Evolutionary conservation across 2,329 filamentous ascomycete species (phyloP).

Genomic region (Cladosporium colombiae): DNA sequence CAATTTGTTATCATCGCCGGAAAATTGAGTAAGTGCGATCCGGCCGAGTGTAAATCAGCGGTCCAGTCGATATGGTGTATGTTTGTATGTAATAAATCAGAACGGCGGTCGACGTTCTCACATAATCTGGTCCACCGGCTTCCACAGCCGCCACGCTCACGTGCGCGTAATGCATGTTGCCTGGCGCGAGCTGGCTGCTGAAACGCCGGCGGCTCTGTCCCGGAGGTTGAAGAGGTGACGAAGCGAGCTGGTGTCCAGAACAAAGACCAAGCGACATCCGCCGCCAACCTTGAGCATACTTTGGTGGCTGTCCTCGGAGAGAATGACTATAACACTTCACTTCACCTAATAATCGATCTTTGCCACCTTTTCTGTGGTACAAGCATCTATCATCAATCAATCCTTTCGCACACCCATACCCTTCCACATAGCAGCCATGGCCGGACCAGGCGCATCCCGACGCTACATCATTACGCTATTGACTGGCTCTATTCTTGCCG

Average conservation of each 20-base stretch:
- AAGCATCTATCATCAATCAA: neutral
- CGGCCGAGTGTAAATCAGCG: neutral
- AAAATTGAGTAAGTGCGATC: neutral
- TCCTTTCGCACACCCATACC: neutral
- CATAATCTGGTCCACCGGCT: conserved; percentile 15
- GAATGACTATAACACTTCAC: conserved; percentile 9
- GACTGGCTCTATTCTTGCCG: conserved; percentile 57
- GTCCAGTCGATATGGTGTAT: neutral
- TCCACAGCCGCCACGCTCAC: conserved; percentile 19
- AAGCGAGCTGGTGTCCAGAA: neutral
- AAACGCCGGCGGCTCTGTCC: conserved; percentile 3
- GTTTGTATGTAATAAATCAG: neutral
- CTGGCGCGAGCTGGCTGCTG: conserved; percentile 8
- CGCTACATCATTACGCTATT: conserved; percentile 50
- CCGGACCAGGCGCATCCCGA: conserved; percentile 28
- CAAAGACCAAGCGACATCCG: neutral
- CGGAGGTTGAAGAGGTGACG: neutral
- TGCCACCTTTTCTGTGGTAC: neutral
- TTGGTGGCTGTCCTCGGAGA: neutral
- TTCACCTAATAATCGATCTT: conserved; percentile 13
- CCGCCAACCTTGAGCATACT: neutral
- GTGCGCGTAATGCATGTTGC: conserved; percentile 19
- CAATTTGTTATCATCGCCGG: conserved; percentile 11
- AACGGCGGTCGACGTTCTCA: conserved; percentile 8
- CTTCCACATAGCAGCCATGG: conserved; percentile 18